A percentile compares a stretch with the other conserved stretches of the same genome.
Evolutionary conservation across 139 green algal genomes (phyloP).

Genomic region (Desmodesmus armatus): DNA sequence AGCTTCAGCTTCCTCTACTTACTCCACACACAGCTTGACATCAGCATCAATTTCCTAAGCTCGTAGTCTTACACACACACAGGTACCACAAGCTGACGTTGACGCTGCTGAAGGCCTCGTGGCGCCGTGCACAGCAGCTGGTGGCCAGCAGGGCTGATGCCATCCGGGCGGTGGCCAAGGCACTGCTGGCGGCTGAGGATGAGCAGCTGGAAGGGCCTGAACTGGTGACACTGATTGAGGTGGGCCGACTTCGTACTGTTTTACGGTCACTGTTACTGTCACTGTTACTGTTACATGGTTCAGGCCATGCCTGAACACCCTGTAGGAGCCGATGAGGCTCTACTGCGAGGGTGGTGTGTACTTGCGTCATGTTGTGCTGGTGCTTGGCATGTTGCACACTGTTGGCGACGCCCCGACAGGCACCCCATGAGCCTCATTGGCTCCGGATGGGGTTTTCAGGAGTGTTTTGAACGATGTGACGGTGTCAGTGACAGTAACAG

Average conservation of each 20-base stretch:
- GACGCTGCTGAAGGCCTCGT: slow-evolving; percentile 69
- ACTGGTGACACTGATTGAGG: slow-evolving; percentile 67
- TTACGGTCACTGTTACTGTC: no score
- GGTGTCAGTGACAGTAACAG: no score
- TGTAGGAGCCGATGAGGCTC: no score
- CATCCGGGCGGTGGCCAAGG: slow-evolving; percentile 59
- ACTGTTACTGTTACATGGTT: no score
- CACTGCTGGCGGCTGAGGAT: slow-evolving; percentile 57
- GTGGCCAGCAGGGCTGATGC: slow-evolving; percentile 47
- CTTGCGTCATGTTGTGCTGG: not conserved
- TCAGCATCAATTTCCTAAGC: no score
- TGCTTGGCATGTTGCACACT: not conserved
- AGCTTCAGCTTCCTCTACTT: no score
- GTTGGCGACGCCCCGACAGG: not conserved
- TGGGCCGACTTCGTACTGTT: not conserved
- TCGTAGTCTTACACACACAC: no score
- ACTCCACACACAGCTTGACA: no score
- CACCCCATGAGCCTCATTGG: not conserved
- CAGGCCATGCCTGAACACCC: no score
- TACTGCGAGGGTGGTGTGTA: not conserved
- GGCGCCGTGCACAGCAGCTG: slow-evolving; percentile 56
- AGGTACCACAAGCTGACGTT: slow-evolving; percentile 66
- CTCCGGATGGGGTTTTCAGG: not conserved
- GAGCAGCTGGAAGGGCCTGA: slow-evolving; percentile 52
- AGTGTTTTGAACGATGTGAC: no score